Percentiles rank a stretch among this genome's conserved stretches.
phyloP scores from a whole-genome alignment of 2,329 filamentous ascomycete species.

The Ophiocordyceps camponoti-rufipedis region DNA sequence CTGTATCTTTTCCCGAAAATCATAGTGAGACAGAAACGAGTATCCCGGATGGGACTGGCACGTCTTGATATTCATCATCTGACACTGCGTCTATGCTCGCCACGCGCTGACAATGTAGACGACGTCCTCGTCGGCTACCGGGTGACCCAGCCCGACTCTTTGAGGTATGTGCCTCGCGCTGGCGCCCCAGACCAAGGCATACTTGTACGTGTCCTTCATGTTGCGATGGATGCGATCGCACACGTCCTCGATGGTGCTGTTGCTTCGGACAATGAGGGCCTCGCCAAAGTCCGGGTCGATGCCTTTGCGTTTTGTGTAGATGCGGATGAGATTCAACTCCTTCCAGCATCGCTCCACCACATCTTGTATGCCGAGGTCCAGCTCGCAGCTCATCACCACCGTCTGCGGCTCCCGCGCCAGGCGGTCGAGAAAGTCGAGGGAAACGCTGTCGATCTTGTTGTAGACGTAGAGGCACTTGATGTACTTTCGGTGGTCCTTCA shows the following conservation, averaged over 20 bases:
- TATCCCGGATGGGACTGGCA: neutral
- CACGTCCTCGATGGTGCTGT: slow-evolving; percentile 87
- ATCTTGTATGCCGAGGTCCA: slow-evolving; percentile 82
- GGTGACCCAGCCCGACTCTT: slow-evolving; percentile 70
- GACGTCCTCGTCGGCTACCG: slow-evolving; percentile 53
- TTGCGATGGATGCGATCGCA: slow-evolving; percentile 89
- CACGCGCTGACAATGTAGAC: slow-evolving; percentile 49
- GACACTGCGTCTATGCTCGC: slow-evolving; percentile 22
- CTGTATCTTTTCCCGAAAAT: neutral
- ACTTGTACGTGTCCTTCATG: slow-evolving; percentile 97
- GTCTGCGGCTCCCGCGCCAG: slow-evolving; percentile 86
- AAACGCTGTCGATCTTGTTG: slow-evolving; percentile 97
- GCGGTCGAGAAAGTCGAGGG: slow-evolving; percentile 80
- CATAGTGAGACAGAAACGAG: neutral
- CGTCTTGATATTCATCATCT: neutral
- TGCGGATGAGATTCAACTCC: slow-evolving; percentile 71
- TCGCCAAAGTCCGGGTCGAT: slow-evolving; percentile 77
- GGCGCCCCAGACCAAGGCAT: slow-evolving; percentile 92
- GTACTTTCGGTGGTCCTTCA: slow-evolving; percentile 98
- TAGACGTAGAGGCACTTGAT: slow-evolving; percentile 92
- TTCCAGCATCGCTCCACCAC: slow-evolving; percentile 93
- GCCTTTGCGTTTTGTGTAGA: slow-evolving; percentile 96
- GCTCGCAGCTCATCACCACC: slow-evolving; percentile 92
- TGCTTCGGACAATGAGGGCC: slow-evolving; percentile 77
- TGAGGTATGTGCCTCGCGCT: slow-evolving; percentile 92